phyloP scores from a whole-genome alignment of 257 asterid genomes.

The Sherardia arvensis region DNA sequence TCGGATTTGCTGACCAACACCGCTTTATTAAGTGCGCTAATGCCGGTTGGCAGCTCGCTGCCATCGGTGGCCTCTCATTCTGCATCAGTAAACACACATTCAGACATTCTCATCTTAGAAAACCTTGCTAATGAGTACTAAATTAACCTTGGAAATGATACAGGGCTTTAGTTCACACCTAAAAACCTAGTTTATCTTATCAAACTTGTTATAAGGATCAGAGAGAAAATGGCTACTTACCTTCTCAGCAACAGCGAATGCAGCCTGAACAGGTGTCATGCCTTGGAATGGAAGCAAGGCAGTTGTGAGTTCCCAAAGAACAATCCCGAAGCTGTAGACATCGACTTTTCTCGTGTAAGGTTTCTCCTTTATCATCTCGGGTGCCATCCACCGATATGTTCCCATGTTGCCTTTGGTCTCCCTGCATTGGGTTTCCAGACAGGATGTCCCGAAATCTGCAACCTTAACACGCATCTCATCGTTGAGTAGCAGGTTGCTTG shows the following conservation, averaged over 20 bases:
- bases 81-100: conserved; percentile 18
- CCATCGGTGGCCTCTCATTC: conserved; percentile 88
- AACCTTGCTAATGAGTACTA: no score
- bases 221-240: conserved; percentile 8
- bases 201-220: neutral
- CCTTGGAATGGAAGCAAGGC: conserved; percentile 59
- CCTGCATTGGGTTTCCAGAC: conserved; percentile 27
- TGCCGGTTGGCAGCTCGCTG: conserved; percentile 86
- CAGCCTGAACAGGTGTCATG: conserved; percentile 63
- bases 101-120: neutral
- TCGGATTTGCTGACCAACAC: conserved; percentile 80
- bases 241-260: conserved; percentile 52
- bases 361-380: conserved; percentile 52
- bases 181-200: neutral
- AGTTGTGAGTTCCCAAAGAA: conserved; percentile 53
- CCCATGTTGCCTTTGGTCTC: conserved; percentile 34
- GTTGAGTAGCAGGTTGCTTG: conserved; percentile 22
- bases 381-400: conserved; percentile 43
- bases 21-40: conserved; percentile 79
- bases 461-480: conserved; percentile 31
- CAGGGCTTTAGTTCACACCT: no score
- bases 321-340: conserved; percentile 63
- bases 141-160: no score
- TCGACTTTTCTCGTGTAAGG: conserved; percentile 52
- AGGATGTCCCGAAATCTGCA: conserved; percentile 30